phyloP scores from a whole-genome alignment of 2,329 filamentous ascomycete genomes.

The Verticillium nubilum region DNA sequence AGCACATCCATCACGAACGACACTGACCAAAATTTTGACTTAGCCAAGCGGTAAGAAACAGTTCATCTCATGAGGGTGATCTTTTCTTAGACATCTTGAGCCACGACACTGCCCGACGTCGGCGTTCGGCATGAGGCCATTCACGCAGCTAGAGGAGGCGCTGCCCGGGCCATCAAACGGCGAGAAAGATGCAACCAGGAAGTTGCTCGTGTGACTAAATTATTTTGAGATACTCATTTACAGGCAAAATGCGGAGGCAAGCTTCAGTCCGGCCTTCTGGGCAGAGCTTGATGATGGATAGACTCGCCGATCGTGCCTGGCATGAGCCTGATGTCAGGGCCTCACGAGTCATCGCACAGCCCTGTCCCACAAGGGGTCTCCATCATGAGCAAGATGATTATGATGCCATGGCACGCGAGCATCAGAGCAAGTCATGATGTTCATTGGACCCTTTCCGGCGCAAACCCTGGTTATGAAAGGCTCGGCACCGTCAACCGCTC shows the following conservation, averaged over 20 bases:
- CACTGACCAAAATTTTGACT: background rate
- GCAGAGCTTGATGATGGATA: background rate
- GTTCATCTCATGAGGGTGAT: background rate
- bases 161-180: background rate
- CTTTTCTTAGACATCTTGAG: background rate
- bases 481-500: background rate
- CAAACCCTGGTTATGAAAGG: background rate
- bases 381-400: background rate
- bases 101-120: background rate
- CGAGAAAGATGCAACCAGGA: background rate
- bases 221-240: background rate
- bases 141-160: background rate
- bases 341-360: background rate
- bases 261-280: background rate
- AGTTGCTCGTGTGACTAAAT: background rate
- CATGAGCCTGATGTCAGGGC: background rate
- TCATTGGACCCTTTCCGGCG: background rate
- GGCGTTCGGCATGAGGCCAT: background rate
- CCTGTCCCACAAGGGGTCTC: background rate
- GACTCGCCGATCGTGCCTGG: background rate
- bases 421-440: background rate
- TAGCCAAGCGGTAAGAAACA: background rate
- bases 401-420: background rate
- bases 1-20: background rate
- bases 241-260: background rate